Conservation (phyloP, 164 flowering plant species). For the Pachysandra terminalis region DNA sequence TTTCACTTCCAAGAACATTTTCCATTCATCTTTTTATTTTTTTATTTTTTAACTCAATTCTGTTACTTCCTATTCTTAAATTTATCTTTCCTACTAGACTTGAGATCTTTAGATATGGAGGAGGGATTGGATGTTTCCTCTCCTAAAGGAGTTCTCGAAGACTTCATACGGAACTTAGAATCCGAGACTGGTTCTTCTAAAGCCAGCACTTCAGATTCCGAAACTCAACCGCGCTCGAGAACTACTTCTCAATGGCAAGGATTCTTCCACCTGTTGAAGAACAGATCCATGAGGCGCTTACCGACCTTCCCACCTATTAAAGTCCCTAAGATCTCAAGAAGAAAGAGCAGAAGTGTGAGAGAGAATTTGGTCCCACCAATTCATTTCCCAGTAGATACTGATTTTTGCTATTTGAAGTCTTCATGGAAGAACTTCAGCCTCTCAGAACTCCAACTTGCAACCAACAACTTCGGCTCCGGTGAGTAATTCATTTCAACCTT, state of each 20-base stretch:
- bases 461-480: constrained; percentile 74
- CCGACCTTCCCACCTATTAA: constrained; percentile 39
- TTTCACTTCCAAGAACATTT: too few relatives aligned
- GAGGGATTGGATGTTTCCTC: constrained; percentile 29
- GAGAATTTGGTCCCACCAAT: constrained; percentile 22
- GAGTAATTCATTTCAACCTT: constrained; percentile 3
- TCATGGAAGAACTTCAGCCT: constrained; percentile 59
- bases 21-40: background rate
- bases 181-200: constrained; percentile 29
- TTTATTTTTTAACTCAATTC: background rate
- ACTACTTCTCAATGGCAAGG: constrained; percentile 45
- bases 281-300: constrained; percentile 38
- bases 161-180: constrained; percentile 30
- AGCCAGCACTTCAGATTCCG: constrained; percentile 50
- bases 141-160: constrained; percentile 59
- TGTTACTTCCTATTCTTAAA: background rate
- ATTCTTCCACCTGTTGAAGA: constrained; percentile 41
- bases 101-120: constrained; percentile 17
- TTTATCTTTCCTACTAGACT: constrained; percentile 7
- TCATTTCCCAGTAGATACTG: constrained; percentile 31
- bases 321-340: constrained; percentile 38
- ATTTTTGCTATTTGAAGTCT: constrained; percentile 44
- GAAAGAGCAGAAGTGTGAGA: constrained; percentile 35
- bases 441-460: constrained; percentile 66
- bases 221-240: constrained; percentile 12